Conservation (phyloP, 805 yeast species). For the Myxozyma mucilagina region DNA sequence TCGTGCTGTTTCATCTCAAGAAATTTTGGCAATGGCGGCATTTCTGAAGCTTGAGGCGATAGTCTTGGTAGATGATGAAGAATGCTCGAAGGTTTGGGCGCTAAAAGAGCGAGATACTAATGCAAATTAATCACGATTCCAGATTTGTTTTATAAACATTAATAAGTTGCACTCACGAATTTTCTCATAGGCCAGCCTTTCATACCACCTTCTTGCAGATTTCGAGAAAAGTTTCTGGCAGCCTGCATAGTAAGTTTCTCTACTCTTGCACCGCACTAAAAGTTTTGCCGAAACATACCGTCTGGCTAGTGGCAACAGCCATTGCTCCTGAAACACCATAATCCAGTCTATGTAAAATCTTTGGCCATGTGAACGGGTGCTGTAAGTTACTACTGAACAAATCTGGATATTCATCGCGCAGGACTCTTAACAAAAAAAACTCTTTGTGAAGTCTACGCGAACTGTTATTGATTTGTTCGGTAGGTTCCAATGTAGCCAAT, state of each 20-base stretch:
- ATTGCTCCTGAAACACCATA: conserved; percentile 31
- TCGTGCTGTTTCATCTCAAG: not conserved
- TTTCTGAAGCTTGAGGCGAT: not conserved
- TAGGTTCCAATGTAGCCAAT: not conserved
- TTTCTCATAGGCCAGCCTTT: conserved; percentile 29
- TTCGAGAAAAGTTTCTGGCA: conserved; percentile 13
- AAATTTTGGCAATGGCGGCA: not conserved
- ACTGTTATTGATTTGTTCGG: not conserved
- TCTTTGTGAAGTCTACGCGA: not conserved
- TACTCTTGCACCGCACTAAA: not conserved
- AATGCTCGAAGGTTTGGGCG: conserved; percentile 5
- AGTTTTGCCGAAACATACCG: not conserved
- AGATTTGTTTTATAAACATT: not conserved
- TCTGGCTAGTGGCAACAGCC: conserved; percentile 20
- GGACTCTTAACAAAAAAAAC: conserved; percentile 4
- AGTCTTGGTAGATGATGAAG: not conserved
- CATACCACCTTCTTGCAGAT: conserved; percentile 18
- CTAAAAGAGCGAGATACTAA: conserved; percentile 14
- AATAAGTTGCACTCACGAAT: conserved; percentile 7
- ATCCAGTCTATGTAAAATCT: conserved; percentile 27
- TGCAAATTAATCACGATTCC: not conserved
- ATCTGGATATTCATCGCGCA: conserved; percentile 12
- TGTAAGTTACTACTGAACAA: not conserved
- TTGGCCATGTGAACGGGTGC: conserved; percentile 26
- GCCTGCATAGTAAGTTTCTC: conserved; percentile 10